phyloP scores from a whole-genome alignment of 345 rosid species.

The Corchorus capsularis region DNA sequence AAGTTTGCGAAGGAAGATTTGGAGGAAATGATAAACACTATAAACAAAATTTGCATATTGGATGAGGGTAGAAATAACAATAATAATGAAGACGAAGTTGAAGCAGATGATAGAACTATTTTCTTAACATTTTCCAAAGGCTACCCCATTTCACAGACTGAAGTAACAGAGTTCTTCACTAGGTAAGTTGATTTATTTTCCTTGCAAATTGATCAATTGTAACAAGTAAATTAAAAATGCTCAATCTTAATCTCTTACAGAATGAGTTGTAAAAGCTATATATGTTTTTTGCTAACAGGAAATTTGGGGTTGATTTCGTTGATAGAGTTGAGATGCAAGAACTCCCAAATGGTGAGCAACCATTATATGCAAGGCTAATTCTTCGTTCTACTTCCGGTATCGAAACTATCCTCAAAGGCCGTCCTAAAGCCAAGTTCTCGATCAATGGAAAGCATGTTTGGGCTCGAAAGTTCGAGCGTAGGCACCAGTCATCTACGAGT shows the following conservation, averaged over 20 bases:
- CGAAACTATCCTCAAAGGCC: constrained; percentile 38
- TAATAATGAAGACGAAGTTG: not conserved
- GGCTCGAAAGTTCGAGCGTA: constrained; percentile 53
- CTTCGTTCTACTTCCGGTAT: constrained; percentile 15
- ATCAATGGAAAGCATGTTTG: constrained; percentile 79
- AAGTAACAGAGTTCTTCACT: constrained; percentile 3
- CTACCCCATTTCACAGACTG: constrained; percentile 1
- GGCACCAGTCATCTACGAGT: not conserved
- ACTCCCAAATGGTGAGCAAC: constrained; percentile 51
- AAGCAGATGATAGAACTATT: constrained; percentile 14
- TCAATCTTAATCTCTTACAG: no score
- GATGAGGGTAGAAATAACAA: constrained; percentile 33
- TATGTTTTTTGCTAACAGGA: not conserved
- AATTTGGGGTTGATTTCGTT: not conserved
- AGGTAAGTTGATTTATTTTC: constrained; percentile 26
- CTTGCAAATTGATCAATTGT: not conserved
- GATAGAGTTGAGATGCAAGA: constrained; percentile 1
- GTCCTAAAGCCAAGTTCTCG: constrained; percentile 50
- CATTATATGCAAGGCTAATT: constrained; percentile 12
- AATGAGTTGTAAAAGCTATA: no score
- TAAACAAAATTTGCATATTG: no score
- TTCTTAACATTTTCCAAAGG: constrained; percentile 20
- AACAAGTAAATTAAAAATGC: not conserved
- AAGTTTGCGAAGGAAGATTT: no score
- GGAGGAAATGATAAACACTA: no score